Base-by-base conservation (phyloP, 805 yeast genomes). In the Candida ovalis region DNA sequence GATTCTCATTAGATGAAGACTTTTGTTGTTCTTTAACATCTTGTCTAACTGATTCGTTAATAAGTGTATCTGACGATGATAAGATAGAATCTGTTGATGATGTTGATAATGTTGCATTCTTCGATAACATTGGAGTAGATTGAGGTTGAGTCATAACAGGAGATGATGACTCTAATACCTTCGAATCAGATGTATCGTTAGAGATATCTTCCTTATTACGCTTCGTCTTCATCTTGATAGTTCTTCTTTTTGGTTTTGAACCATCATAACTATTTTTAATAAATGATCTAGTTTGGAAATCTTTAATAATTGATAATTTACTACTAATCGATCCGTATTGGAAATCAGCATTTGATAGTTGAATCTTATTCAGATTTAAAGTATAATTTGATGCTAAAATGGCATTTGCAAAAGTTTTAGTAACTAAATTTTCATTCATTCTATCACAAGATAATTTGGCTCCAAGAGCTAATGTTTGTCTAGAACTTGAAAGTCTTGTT, bases 381-480 rank as follows among this genome's bases (percentile, higher is more conserved):
- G 68, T 61, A 43, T 57, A 56, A n/a, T 53, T 56, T 12, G 61
- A 55, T 2, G 60, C 59, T 19, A 62, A 50, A 15, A 62, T 62
- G 47, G 58, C 61, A 50, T 59, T 65, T 33, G 59, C 60, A 54
- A 59, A 69, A 19, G 60, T 64, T 51, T 63, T 66, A 23, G 64
- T 70, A 18, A 66, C 65, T 10, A 64, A 47, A 47, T 66, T 63
- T 22, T 56, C 58, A 40, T 66, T 66, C 60, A 63, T 56, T 35
- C 62, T 55, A 50, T 66, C 70, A 39, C 68, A 66, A 10, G 68
- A 60, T 18, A 66, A 47, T 33, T 53, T 48, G 63, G 80, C 64
- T 68, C 71, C 65, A 42, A 92, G 65, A n/a, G 87, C 80, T 51
- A 92, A 72, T 0, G 97, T 88, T 55, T 87, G 89, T 53, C 97